These are phyloP conservation scores for Endotrypanum monterogeii DNA, from an alignment of 208 protist species.

Conservation along the genomic window DNA sequence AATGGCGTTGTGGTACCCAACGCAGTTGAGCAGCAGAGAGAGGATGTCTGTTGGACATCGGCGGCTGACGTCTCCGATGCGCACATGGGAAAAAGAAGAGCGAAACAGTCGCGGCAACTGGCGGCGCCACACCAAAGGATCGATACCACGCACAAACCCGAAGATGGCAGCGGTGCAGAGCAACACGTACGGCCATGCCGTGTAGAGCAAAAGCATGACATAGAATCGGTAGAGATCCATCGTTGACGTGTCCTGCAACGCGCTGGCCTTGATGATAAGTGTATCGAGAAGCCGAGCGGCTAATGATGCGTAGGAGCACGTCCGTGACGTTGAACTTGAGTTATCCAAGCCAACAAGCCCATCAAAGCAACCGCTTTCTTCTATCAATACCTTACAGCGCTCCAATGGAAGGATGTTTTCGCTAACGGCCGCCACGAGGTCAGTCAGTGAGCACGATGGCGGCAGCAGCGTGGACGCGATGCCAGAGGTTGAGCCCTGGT, in stretches of 20 bases:
- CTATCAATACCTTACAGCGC: slow-evolving; percentile 32
- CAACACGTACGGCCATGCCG: slow-evolving; percentile 80
- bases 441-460: slow-evolving; percentile 13
- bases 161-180: slow-evolving; percentile 75
- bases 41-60: slow-evolving; percentile 78
- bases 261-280: slow-evolving; percentile 72
- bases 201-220: slow-evolving; percentile 72
- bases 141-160: slow-evolving; percentile 65
- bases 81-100: slow-evolving; percentile 78
- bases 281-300: slow-evolving; percentile 55
- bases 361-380: slow-evolving; percentile 39
- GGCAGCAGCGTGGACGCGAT: slow-evolving; percentile 5
- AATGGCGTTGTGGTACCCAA: slow-evolving; percentile 50
- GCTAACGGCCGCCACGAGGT: slow-evolving; percentile 31
- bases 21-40: slow-evolving; percentile 73
- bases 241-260: slow-evolving; percentile 61
- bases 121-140: slow-evolving; percentile 60
- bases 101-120: slow-evolving; percentile 79
- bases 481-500: neutral
- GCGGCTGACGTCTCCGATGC: slow-evolving; percentile 32
- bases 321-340: neutral
- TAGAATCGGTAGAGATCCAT: slow-evolving; percentile 80
- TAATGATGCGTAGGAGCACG: slow-evolving; percentile 9
- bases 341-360: slow-evolving; percentile 4
- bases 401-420: slow-evolving; percentile 38